Evolutionary conservation across 2,329 filamentous ascomycete genomes (phyloP).

Genomic region (Zalaria sp.): DNA sequence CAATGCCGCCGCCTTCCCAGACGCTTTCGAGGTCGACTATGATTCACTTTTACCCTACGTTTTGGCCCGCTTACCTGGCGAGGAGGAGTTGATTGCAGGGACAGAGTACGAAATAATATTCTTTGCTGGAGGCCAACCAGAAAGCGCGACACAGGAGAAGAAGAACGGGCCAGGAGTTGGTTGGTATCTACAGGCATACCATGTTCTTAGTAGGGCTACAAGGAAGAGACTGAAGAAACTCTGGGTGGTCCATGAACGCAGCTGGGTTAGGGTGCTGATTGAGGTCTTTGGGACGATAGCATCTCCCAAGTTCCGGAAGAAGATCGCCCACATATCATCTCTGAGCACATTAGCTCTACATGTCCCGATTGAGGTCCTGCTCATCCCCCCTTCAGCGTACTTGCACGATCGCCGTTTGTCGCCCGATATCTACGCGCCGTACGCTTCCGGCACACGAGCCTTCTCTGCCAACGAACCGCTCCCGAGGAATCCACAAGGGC

Average conservation of each 20-base stretch:
- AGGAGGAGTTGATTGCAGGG: slow-evolving; percentile 39
- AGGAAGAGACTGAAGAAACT: slow-evolving; percentile 41
- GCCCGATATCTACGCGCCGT: slow-evolving; percentile 32
- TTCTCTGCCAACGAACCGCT: slow-evolving; percentile 34
- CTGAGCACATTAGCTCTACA: slow-evolving; percentile 35
- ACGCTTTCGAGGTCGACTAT: slow-evolving; percentile 39
- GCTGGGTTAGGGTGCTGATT: slow-evolving; percentile 41
- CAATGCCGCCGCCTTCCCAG: slow-evolving; percentile 42
- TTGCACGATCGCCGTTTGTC: slow-evolving; percentile 37
- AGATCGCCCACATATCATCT: slow-evolving; percentile 41
- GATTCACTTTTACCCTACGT: slow-evolving; percentile 41
- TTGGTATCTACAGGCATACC: slow-evolving; percentile 45
- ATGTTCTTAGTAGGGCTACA: slow-evolving; percentile 38
- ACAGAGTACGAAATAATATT: slow-evolving; percentile 43
- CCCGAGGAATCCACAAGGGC: slow-evolving; percentile 28
- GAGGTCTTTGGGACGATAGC: slow-evolving; percentile 44
- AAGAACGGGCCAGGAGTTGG: slow-evolving; percentile 37
- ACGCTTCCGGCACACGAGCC: slow-evolving; percentile 30
- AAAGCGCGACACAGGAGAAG: slow-evolving; percentile 27
- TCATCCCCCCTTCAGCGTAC: slow-evolving; percentile 40
- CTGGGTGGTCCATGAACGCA: slow-evolving; percentile 44
- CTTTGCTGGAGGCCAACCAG: slow-evolving; percentile 39
- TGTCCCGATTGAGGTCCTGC: slow-evolving; percentile 36
- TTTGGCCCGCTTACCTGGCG: slow-evolving; percentile 37
- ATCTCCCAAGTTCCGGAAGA: slow-evolving; percentile 42